phyloP scores from a whole-genome alignment of 164 flowering plant genomes.

The Piper betle region DNA sequence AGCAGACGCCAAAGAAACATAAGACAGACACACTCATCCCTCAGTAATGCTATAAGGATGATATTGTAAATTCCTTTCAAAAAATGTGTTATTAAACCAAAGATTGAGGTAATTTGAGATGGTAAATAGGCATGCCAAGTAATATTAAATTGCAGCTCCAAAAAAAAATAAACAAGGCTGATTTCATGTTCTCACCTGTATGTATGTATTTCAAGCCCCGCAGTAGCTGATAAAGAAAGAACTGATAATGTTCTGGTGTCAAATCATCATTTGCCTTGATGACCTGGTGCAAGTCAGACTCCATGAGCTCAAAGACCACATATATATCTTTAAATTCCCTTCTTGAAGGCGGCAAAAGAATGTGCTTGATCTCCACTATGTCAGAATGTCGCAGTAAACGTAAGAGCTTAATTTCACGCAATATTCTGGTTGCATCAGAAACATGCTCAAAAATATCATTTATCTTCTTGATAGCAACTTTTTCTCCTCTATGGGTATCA shows the following conservation, averaged over 20 bases:
- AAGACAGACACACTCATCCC: too few species aligned
- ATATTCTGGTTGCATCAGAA: slow-evolving; percentile 93
- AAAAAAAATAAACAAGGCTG: not conserved
- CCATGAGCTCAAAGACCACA: slow-evolving; percentile 97
- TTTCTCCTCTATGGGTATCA: slow-evolving; percentile 82
- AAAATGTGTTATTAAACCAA: not conserved
- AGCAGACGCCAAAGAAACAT: not conserved
- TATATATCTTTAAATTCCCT: slow-evolving; percentile 95
- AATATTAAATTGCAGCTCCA: not conserved
- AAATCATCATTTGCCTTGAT: slow-evolving; percentile 96
- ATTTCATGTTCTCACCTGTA: slow-evolving; percentile 46
- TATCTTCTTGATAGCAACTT: slow-evolving; percentile 93
- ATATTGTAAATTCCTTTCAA: too few species aligned
- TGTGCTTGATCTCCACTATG: slow-evolving; percentile 95
- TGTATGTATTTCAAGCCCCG: slow-evolving; percentile 89
- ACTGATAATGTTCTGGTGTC: slow-evolving; percentile 94
- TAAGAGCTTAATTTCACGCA: slow-evolving; percentile 92
- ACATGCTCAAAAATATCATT: slow-evolving; percentile 97
- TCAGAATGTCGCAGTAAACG: slow-evolving; percentile 90
- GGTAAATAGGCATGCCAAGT: not conserved
- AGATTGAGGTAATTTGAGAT: not conserved
- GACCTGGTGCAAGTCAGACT: slow-evolving; percentile 93
- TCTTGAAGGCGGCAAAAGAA: slow-evolving; percentile 88
- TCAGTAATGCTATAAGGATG: too few species aligned
- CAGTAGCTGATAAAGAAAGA: slow-evolving; percentile 94